Conservation (phyloP, 2,329 filamentous ascomycete genomes). For the Penicillium sp. region DNA sequence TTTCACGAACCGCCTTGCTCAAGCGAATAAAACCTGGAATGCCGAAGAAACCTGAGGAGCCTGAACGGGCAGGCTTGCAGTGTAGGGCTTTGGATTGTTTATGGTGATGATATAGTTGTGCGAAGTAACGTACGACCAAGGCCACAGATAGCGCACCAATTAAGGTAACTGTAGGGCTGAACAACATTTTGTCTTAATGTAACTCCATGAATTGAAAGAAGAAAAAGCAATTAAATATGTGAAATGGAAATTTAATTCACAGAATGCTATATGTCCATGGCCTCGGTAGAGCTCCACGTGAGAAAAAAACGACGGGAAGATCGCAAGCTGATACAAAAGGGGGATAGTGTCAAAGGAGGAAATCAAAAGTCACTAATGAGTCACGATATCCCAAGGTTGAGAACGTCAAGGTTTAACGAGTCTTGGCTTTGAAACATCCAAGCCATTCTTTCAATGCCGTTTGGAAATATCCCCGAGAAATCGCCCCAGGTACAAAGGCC, state of each 20-base stretch:
- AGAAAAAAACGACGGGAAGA: background rate
- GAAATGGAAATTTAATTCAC: background rate
- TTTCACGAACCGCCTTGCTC: conserved; percentile 25
- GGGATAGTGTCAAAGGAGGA: background rate
- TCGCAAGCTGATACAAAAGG: conserved; percentile 5
- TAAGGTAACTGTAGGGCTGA: conserved; percentile 15
- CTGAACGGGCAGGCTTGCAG: conserved; percentile 23
- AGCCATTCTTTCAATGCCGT: conserved; percentile 48
- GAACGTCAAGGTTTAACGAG: background rate
- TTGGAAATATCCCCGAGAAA: conserved; percentile 39
- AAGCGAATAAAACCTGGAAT: conserved; percentile 26
- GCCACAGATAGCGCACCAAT: conserved; percentile 18
- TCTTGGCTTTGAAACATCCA: conserved; percentile 34
- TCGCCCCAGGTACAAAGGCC: conserved; percentile 30
- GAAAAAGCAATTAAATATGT: background rate
- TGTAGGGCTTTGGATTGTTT: conserved; percentile 25
- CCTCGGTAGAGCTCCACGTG: conserved; percentile 5
- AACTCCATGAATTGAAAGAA: background rate
- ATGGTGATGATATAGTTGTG: conserved; percentile 21
- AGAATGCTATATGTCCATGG: background rate
- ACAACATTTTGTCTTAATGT: conserved; percentile 7
- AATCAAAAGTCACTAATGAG: background rate
- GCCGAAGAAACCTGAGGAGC: conserved; percentile 19
- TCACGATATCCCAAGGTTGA: background rate
- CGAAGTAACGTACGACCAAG: conserved; percentile 23